Conservation (phyloP, 495 filamentous ascomycete species). For the Saxispiralis lemnorum region DNA sequence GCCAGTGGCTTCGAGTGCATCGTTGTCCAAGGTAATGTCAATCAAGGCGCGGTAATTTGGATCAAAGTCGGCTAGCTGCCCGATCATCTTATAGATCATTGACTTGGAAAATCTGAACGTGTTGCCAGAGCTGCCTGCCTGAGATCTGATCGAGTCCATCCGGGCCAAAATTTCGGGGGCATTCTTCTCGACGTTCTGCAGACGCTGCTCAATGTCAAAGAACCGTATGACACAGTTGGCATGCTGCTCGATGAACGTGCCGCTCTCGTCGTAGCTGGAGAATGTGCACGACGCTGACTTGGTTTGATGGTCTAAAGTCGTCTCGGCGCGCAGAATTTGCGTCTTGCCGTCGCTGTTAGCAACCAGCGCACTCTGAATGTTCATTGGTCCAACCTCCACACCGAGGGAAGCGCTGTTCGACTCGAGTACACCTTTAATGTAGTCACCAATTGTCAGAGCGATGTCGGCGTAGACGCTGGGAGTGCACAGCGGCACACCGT, state of each 20-base stretch:
- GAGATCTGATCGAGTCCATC: neutral
- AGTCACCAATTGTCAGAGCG: constrained; percentile 54
- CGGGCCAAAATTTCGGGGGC: neutral
- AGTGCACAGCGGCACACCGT: constrained; percentile 40
- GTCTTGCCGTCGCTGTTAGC: constrained; percentile 13
- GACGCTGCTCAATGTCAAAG: neutral
- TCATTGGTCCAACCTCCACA: constrained; percentile 10
- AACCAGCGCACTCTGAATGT: constrained; percentile 7
- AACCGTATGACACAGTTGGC: constrained; percentile 2
- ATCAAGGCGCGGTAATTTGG: constrained; percentile 3
- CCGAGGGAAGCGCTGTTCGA: neutral
- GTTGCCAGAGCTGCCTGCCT: neutral
- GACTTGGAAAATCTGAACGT: constrained; percentile 2
- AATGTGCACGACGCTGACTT: neutral
- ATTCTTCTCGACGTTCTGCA: neutral
- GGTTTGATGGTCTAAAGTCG: constrained; percentile 16
- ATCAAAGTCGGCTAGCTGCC: constrained; percentile 7
- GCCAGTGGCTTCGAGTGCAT: constrained; percentile 3
- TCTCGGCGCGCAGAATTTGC: constrained; percentile 21
- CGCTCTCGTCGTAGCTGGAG: constrained; percentile 1
- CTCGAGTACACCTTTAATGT: constrained; percentile 41
- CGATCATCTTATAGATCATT: constrained; percentile 8
- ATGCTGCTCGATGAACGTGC: constrained; percentile 5
- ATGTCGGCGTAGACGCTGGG: constrained; percentile 58
- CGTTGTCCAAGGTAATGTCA: constrained; percentile 5